A percentile compares a stretch with the other conserved stretches of the same genome.
These are phyloP conservation scores for Gossypium thurberi DNA, from an alignment of 345 rosid genomes.

Conservation along the genomic window DNA sequence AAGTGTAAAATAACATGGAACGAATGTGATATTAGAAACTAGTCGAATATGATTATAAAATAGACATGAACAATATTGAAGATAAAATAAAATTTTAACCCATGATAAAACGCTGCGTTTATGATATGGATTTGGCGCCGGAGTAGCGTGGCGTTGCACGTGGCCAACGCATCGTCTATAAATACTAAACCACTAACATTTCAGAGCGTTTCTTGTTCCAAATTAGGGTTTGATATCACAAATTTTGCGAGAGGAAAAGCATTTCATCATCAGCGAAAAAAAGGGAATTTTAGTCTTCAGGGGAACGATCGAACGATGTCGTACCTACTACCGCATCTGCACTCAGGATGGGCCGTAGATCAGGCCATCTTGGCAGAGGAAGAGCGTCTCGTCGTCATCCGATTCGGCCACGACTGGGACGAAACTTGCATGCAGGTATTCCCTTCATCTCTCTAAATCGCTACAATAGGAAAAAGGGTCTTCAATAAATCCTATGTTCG, in stretches of 20 bases:
- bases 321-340: constrained; percentile 80
- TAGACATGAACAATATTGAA: no score
- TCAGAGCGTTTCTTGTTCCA: not conserved
- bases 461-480: not conserved
- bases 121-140: not conserved
- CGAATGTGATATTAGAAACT: no score
- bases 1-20: no score
- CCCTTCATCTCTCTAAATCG: not conserved
- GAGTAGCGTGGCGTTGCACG: not conserved
- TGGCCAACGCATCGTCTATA: not conserved
- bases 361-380: constrained; percentile 93
- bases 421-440: constrained; percentile 93
- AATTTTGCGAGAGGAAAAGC: not conserved
- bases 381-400: constrained; percentile 84
- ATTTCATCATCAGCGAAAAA: not conserved
- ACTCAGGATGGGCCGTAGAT: constrained; percentile 95
- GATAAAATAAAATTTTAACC: not conserved
- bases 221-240: not conserved
- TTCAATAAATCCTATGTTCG: not conserved
- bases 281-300: not conserved
- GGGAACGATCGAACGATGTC: constrained; percentile 35
- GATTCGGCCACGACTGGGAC: constrained; percentile 96
- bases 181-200: not conserved
- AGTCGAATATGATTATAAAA: no score
- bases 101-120: not conserved